Evolutionary conservation across 2,329 filamentous ascomycete species (phyloP), one percentile per base, ranked within the genome.

Genomic region (Amauroascus niger): DNA sequence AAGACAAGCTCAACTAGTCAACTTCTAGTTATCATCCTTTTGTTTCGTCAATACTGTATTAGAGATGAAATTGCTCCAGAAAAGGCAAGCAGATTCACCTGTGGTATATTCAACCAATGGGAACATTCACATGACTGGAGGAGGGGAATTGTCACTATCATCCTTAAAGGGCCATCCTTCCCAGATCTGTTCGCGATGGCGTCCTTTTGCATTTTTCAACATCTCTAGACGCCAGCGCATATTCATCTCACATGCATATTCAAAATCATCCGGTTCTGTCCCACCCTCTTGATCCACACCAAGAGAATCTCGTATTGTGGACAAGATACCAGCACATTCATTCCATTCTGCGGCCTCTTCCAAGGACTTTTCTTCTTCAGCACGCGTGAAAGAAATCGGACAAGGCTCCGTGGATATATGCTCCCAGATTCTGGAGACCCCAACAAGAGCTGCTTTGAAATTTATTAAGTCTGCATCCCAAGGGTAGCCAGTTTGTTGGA

Each of bases 401-500:
- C 57, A 57, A 5, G 54, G 35, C 26, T 48, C 9, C 16, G 57
- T 22, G 20, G 49, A 56, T 5, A 56, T 50, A 14, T 14, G n/a
- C 13, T 41, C 40, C 54, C 54, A 58, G 9, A 30, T 22, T 26
- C 44, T 44, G 0, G 40, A 32, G 22, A 56, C 18, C 18, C 46
- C 41, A 33, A 58, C 54, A 16, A 58, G 54, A 24, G 41, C 35
- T 2, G 49, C 45, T 20, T 48, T 49, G 2, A 55, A 30, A 32
- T 54, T 58, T 14, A 58, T 51, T 8, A 54, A 44, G 33, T 58
- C 57, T 4, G 52, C 57, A 48, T 58, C 54, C 57, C 57, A 58
- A 7, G 54, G 57, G 30, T 49, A 56, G 1, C 49, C 54, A 16
- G 52, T 49, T 18, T 58, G 52, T 1, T 44, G 45, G 11, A 58